phyloP scores from a whole-genome alignment of 306 rosid genomes.

The Vigna radiata region DNA sequence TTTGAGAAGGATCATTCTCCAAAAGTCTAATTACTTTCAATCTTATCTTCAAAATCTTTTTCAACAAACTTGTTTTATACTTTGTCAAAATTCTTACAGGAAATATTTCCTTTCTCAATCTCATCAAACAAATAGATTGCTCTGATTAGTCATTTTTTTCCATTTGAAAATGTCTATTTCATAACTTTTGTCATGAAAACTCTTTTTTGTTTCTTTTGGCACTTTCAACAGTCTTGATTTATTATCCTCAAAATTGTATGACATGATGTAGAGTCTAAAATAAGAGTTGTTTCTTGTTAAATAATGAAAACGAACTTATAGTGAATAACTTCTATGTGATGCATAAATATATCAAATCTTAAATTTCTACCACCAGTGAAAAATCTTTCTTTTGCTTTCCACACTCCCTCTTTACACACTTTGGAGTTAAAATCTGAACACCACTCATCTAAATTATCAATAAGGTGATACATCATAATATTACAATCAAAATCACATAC shows the following conservation, averaged over 20 bases:
- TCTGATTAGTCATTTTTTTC: background rate
- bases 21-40: background rate
- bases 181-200: background rate
- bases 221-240: background rate
- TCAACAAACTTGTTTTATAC: background rate
- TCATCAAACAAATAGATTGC: background rate
- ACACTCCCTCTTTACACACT: too few relatives aligned
- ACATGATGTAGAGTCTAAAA: background rate
- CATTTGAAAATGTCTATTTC: background rate
- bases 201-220: background rate
- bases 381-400: too few relatives aligned
- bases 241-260: background rate
- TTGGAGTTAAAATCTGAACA: too few relatives aligned
- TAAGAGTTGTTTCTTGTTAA: background rate
- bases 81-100: background rate
- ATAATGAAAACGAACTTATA: background rate
- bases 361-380: background rate
- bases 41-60: background rate
- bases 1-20: background rate
- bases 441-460: background rate
- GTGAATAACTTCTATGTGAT: background rate
- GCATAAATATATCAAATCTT: background rate
- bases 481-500: background rate
- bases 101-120: background rate
- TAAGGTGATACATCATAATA: background rate